Conservation (phyloP, 2,329 filamentous ascomycete genomes). For the Taxawa tesnikishii region DNA sequence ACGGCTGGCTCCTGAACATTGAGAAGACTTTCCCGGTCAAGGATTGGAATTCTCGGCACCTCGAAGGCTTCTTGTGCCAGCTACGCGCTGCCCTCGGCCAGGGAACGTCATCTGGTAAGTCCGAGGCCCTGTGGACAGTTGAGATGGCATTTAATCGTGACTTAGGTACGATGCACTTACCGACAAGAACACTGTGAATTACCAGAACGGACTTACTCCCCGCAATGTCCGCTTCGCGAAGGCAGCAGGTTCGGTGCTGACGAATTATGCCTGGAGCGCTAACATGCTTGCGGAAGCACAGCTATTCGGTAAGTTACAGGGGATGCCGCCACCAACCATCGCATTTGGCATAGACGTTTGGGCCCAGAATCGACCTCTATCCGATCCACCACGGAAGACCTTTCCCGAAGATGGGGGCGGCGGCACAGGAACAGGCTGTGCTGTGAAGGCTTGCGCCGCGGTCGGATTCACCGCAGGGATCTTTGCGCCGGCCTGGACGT, state of each 20-base stretch:
- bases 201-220: conserved; percentile 30
- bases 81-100: conserved; percentile 19
- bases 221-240: conserved; percentile 26
- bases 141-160: no score
- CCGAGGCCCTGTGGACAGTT: no score
- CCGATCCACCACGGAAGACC: conserved; percentile 20
- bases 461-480: conserved; percentile 26
- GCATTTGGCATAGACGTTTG: conserved; percentile 34
- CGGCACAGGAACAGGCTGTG: conserved; percentile 29
- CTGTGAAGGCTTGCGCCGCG: conserved; percentile 23
- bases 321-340: conserved; percentile 17
- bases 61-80: conserved; percentile 26
- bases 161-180: conserved; percentile 36
- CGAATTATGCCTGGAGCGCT: conserved; percentile 33
- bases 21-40: conserved; percentile 27
- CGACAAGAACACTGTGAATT: conserved; percentile 26
- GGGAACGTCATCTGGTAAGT: conserved; percentile 28
- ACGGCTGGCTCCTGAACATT: conserved; percentile 36
- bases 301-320: conserved; percentile 13
- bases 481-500: conserved; percentile 35
- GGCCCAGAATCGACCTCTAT: conserved; percentile 26
- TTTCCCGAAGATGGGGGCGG: conserved; percentile 26
- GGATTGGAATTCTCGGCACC: conserved; percentile 16
- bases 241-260: conserved; percentile 27
- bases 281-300: conserved; percentile 14